Base-by-base conservation (phyloP, 2,329 filamentous ascomycete species). In the Hyphodiscus sp. region DNA sequence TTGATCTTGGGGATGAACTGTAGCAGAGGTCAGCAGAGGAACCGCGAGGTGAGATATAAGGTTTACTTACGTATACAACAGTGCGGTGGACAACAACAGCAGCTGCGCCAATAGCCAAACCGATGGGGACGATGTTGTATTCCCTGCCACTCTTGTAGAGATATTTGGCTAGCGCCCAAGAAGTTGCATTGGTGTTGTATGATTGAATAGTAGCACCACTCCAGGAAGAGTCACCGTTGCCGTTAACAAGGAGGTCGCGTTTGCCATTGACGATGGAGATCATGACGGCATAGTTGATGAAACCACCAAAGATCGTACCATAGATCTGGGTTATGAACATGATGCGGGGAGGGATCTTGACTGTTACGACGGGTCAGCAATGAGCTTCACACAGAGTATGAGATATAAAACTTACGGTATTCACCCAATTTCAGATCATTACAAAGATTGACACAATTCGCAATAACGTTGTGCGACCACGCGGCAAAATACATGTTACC, bases 361-460 rank as follows among this genome's bases (percentile, higher is more conserved):
- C 72, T 75, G 23, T n/a, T 58, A 29, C 38, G 11, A 18, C 26
- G 0, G 13, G 47, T 72, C 44, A 69, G 62, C 15, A 13, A 20
- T 16, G 7, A n/a, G 10, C 19, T 46, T 15, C 3, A 59, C 38
- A 45, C 10, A 50, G 41, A 29, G 16, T 18, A 20, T 0, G 16
- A 10, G 1, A 23, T 2, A 26, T 0, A 16, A 19, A 2, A 69
- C 74, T 49, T 67, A 77, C 76, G 72, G 49, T 82, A 82, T 68
- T 82, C 76, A 19, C 79, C 80, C 71, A 81, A 73, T 67, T 82
- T 82, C 20, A 82, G 63, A 56, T 81, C 77, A 46, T 73, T 76
- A 41, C 70, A 76, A 7, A 82, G 67, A 51, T 69, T 75, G 45
- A 82, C 74, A 0, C 72, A 68, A 48, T 78, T 78, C 2, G 52